Evolutionary conservation across 176 grass and related monocot species (phyloP).

Genomic region (Alopecurus myosuroides): DNA sequence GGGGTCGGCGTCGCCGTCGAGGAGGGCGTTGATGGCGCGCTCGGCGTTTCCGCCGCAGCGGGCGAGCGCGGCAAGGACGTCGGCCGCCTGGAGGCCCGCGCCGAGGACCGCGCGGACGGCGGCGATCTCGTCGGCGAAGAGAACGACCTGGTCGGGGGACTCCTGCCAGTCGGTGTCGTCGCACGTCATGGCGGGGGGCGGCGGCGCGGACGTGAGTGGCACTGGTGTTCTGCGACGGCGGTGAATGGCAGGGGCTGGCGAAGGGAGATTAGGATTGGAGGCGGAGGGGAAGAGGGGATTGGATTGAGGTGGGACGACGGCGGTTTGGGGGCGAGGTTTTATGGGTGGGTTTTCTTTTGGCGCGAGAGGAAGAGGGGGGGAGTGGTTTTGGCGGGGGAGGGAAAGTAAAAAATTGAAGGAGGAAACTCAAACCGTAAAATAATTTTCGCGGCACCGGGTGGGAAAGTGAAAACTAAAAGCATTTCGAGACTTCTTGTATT

Average conservation of each 20-base stretch:
- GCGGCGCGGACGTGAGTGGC: neutral
- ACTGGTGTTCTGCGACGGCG: neutral
- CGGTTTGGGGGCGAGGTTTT: neutral
- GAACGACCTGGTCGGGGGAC: constrained; percentile 23
- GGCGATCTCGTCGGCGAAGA: constrained; percentile 57
- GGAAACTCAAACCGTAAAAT: neutral
- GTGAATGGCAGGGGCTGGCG: neutral
- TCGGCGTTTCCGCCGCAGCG: constrained; percentile 49
- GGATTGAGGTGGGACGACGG: neutral
- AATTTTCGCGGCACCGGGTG: neutral
- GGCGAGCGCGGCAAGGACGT: constrained; percentile 49
- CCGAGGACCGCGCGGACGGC: constrained; percentile 56
- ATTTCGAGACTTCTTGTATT: neutral
- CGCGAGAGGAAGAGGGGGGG: neutral
- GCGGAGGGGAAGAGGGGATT: neutral
- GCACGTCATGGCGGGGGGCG: constrained; percentile 11
- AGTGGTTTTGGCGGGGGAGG: neutral
- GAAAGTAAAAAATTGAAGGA: neutral
- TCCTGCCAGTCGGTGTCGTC: constrained; percentile 1
- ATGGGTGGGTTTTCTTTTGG: neutral
- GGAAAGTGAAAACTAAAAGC: neutral
- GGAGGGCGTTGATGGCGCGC: constrained; percentile 67
- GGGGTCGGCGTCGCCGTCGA: constrained; percentile 8
- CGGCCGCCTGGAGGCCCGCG: neutral
- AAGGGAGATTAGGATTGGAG: neutral